phyloP scores from a whole-genome alignment of 2,329 filamentous ascomycete genomes.

The Cladophialophora exuberans region DNA sequence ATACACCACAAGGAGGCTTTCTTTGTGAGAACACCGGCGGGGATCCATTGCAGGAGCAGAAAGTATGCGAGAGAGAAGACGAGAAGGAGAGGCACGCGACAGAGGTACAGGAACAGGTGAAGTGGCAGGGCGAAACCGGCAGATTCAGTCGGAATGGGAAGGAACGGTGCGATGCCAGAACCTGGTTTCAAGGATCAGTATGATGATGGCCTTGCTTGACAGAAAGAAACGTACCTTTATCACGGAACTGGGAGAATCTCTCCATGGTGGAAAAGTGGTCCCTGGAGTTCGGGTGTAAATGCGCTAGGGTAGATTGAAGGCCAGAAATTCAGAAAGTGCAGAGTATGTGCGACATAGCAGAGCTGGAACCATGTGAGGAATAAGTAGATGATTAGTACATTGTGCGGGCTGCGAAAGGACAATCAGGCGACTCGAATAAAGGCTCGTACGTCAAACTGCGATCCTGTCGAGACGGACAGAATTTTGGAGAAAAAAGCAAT shows the following conservation, averaged over 20 bases:
- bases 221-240: conserved; percentile 66
- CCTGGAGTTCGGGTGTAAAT: neutral
- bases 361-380: neutral
- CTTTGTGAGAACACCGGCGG: conserved; percentile 68
- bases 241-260: conserved; percentile 91
- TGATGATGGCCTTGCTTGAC: neutral
- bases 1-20: conserved; percentile 88
- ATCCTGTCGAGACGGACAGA: neutral
- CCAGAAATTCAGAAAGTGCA: neutral
- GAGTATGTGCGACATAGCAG: neutral
- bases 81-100: conserved; percentile 79
- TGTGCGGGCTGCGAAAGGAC: neutral
- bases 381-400: conserved; percentile 7
- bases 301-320: neutral
- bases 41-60: conserved; percentile 78
- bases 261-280: conserved; percentile 64
- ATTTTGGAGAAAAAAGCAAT: neutral
- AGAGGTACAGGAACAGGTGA: conserved; percentile 73
- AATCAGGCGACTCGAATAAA: conserved; percentile 8
- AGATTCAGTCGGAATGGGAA: conserved; percentile 72
- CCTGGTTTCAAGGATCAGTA: conserved; percentile 56
- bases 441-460: conserved; percentile 10
- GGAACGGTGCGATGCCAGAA: conserved; percentile 94
- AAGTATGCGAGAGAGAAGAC: conserved; percentile 73
- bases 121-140: conserved; percentile 66